Base-by-base conservation (phyloP, 176 grass and related monocot genomes). In the Oryza glumipatula region DNA sequence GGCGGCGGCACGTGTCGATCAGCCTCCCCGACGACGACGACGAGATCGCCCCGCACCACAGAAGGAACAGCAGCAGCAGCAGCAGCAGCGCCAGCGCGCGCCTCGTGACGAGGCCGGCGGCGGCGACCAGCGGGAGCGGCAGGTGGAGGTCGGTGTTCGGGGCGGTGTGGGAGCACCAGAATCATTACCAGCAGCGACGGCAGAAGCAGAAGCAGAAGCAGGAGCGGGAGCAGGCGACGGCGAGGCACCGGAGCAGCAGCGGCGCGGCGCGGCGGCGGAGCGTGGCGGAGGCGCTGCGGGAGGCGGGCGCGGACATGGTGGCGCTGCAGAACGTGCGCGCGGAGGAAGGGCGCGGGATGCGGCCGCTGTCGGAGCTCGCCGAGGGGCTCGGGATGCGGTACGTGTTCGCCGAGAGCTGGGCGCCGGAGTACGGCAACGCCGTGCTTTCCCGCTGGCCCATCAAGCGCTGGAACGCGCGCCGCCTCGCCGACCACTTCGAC, bases 401-500 rank as follows among this genome's bases (percentile, higher is more conserved):
- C 75, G 88, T 96, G 39, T 99, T 99, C 79, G 97, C 97, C 1
- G 97, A 99, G 89, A 99, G 97, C 90, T 99, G 97, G 97, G 97
- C 97, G 71, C 97, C 97, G 21, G 89, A 96, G 76, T 99, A 94
- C 81, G 97, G 97, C 79, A 94, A 99, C 74, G 97, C 97, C 73
- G 79, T 99, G 66, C 90, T 96, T 72, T 99, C 97, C 24, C 93
- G 89, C 28, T 99, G 94, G 92, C 97, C 97, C 58, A 99, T 99
- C 85, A 92, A 87, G 67, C 88, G 77, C 1, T 99, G 93, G 94
- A 96, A 89, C 78, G 94, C 86, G n/a, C 90, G 92, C 73, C 93
- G 89, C 56, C 88, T 99, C 69, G 88, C 86, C 33, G 97, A 99
- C 68, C 91, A 91, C 6, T 89, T 85, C 17, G 97, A 99, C 76